phyloP scores from a whole-genome alignment of 1,284 basidiomycete species.

The Flammula alnicola region DNA sequence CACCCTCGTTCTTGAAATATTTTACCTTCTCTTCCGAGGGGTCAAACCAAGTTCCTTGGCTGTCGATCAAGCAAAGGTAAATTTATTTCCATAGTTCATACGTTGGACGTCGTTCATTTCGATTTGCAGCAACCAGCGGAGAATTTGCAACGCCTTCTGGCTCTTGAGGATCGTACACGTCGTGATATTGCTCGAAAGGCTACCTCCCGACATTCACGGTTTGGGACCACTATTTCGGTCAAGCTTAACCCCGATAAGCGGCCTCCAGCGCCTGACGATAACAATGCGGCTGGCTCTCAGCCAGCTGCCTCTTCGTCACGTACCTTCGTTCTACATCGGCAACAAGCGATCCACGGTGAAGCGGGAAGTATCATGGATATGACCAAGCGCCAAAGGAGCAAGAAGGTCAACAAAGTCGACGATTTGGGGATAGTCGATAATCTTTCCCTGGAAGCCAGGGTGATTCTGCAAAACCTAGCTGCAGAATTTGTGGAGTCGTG shows the following conservation, averaged over 20 bases:
- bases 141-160: conserved; percentile 73
- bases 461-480: conserved; percentile 70
- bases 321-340: conserved; percentile 77
- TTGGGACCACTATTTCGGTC: conserved; percentile 90
- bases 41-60: conserved; percentile 68
- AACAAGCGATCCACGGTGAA: conserved; percentile 79
- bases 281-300: conserved; percentile 36
- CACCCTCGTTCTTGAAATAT: conserved; percentile 86
- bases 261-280: conserved; percentile 25
- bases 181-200: conserved; percentile 61
- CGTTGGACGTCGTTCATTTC: conserved; percentile 14
- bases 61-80: conserved; percentile 72
- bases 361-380: conserved; percentile 80
- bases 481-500: conserved; percentile 77
- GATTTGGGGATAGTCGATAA: conserved; percentile 75
- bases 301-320: conserved; percentile 42
- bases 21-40: conserved; percentile 86
- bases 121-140: conserved; percentile 64
- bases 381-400: conserved; percentile 69
- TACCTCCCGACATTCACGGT: conserved; percentile 88
- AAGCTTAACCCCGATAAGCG: conserved; percentile 64
- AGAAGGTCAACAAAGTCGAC: conserved; percentile 71
- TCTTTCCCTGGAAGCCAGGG: conserved; percentile 74
- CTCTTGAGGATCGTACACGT: conserved; percentile 68
- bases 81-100: conserved; percentile 24